A percentile compares a stretch with the other conserved stretches of the same genome.
phyloP scores from a whole-genome alignment of 352 stramenopile genomes.

The Phytophthora litchii region DNA sequence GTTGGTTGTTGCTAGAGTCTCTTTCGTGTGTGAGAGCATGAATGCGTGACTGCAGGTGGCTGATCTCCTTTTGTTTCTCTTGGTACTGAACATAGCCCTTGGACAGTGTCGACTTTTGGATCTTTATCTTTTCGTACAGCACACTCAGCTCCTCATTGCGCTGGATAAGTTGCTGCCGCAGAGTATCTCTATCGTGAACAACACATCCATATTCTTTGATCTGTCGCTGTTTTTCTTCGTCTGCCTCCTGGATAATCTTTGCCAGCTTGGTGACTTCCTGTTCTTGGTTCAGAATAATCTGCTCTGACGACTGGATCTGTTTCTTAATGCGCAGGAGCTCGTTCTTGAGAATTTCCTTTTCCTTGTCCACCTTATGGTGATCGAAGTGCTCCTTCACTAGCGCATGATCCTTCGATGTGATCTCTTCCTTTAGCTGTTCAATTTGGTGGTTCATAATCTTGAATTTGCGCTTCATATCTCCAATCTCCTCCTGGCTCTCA shows the following conservation, averaged over 20 bases:
- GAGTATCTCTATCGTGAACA: constrained; percentile 85
- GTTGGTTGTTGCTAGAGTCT: constrained; percentile 70
- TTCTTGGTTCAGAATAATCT: constrained; percentile 91
- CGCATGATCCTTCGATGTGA: constrained; percentile 91
- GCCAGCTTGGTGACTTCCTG: constrained; percentile 76
- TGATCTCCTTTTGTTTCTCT: constrained; percentile 66
- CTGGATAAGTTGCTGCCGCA: constrained; percentile 89
- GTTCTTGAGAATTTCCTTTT: constrained; percentile 91
- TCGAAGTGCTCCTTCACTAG: constrained; percentile 95
- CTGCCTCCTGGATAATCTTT: constrained; percentile 92
- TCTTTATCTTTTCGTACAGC: constrained; percentile 93
- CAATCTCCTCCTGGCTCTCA: constrained; percentile 91
- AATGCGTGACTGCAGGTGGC: constrained; percentile 60
- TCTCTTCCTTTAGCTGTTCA: constrained; percentile 93
- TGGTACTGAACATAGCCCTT: constrained; percentile 84
- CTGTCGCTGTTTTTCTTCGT: constrained; percentile 89
- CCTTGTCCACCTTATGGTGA: constrained; percentile 94
- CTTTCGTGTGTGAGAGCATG: constrained; percentile 59
- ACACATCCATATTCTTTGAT: constrained; percentile 86
- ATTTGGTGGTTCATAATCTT: constrained; percentile 94
- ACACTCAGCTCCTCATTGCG: constrained; percentile 83
- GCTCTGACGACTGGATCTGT: constrained; percentile 88
- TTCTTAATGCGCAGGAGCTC: constrained; percentile 92
- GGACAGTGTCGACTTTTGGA: constrained; percentile 85
- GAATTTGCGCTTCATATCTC: constrained; percentile 90